Conservation (phyloP, 805 yeast species). For the Teunomyces barrocoloradensis region DNA sequence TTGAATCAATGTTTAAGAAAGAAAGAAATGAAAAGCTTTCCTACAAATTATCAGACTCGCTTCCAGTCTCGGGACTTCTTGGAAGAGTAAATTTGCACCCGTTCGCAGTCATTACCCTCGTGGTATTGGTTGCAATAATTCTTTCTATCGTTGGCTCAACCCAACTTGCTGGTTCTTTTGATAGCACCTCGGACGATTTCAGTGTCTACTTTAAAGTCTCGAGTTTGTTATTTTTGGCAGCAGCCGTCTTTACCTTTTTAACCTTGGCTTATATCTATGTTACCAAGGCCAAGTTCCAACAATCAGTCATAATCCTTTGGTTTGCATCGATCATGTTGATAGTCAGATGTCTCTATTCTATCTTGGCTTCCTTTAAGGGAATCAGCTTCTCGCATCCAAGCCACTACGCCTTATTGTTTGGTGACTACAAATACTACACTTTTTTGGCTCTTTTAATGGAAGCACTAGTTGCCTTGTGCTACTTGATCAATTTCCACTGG, state of each 20-base stretch:
- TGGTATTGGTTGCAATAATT: conserved; percentile 5
- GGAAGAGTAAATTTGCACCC: conserved; percentile 2
- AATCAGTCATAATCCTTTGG: neutral
- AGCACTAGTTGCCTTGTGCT: conserved; percentile 3
- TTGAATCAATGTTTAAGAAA: conserved; percentile 4
- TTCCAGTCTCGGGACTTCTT: neutral
- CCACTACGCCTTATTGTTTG: conserved; percentile 5
- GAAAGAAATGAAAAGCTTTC: conserved; percentile 2
- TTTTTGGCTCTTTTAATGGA: conserved; percentile 8
- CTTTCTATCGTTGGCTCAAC: conserved; percentile 3
- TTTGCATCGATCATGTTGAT: conserved; percentile 1
- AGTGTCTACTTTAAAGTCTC: conserved; percentile 1
- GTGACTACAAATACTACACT: conserved; percentile 11
- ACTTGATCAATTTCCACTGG: conserved; percentile 7
- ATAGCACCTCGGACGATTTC: neutral
- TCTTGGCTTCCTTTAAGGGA: conserved; percentile 4
- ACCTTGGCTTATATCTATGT: neutral
- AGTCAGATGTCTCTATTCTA: conserved; percentile 6
- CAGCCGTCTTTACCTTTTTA: neutral
- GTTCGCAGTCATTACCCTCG: neutral
- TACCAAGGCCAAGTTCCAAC: neutral
- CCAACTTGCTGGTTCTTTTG: neutral
- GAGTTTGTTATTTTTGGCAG: conserved; percentile 5
- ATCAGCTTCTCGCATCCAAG: conserved; percentile 5
- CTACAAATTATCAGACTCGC: neutral